Conservation (phyloP, 345 rosid species). For the Salix arbutifolia region DNA sequence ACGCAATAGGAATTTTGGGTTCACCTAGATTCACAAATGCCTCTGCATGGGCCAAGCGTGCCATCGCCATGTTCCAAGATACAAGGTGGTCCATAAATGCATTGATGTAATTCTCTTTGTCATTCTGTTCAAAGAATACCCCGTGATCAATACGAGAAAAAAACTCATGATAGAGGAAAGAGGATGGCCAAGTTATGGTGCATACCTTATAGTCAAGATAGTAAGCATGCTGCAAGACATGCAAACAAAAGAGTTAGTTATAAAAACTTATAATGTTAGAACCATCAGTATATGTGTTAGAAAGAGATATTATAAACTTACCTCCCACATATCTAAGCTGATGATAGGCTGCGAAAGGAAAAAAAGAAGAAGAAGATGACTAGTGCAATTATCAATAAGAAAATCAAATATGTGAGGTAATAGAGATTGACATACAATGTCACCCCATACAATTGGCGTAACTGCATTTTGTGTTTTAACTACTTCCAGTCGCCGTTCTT, state of each 20-base stretch:
- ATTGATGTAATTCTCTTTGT: slow-evolving; percentile 59
- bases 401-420: not conserved
- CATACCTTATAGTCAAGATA: slow-evolving; percentile 87
- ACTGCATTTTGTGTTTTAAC: slow-evolving; percentile 70
- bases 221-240: slow-evolving; percentile 75
- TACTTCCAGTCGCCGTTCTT: slow-evolving; percentile 65
- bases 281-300: not conserved
- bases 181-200: not conserved
- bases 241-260: not conserved
- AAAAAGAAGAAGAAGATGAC: slow-evolving; percentile 30
- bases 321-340: slow-evolving; percentile 93
- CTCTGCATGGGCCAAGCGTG: slow-evolving; percentile 79
- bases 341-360: slow-evolving; percentile 72
- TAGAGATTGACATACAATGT: slow-evolving; percentile 54
- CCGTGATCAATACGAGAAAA: not conserved
- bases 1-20: slow-evolving; percentile 80
- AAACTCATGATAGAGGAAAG: not conserved
- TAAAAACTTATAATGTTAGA: not conserved
- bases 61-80: slow-evolving; percentile 76
- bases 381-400: slow-evolving; percentile 5
- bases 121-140: slow-evolving; percentile 46
- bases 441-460: slow-evolving; percentile 77
- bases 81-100: slow-evolving; percentile 78
- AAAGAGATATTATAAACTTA: slow-evolving; percentile 25
- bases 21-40: slow-evolving; percentile 83